Base-by-base conservation (phyloP, 1,284 basidiomycete species). In the Fomitopsis palustris region DNA sequence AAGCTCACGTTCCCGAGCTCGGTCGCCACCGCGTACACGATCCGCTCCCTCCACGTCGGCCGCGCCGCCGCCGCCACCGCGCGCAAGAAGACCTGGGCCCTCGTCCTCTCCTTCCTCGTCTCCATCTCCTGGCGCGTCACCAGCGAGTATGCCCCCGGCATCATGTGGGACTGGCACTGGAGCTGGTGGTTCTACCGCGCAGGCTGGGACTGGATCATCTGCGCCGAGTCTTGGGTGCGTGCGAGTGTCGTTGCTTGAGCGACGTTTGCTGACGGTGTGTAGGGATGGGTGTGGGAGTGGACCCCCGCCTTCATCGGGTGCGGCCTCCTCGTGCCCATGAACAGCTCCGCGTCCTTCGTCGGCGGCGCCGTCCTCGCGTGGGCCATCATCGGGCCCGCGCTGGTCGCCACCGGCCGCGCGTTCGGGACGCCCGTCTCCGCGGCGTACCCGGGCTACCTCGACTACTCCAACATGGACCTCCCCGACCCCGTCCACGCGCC, bases 1-100 rank as follows among this genome's bases (percentile, higher is more conserved):
- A 85, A 85, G 67, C 72, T 86, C 23, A 81, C 82, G 41, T 88
- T 88, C 76, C 86, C 85, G 1, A 83, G 84, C 3, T 82, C 83
- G 12, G 82, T 86, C 59, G 87, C 87, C 16, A 85, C 85, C 42
- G 87, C 85, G 21, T 84, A 80, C 65, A 85, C 84, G 19, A 86
- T 87, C 61, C 81, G 80, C 27, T 81, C 83, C 4, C 74, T 87
- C 19, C 87, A 88, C 66, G 76, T 78, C 31, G 78, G 80, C 8
- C 75, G 70, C 47, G 68, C 70, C 25, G 83, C 81, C 27, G 80
- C 81, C 2, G 69, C 72, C 17, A 76, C 72, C 14, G 83, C 83
- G 31, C 78, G 73, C 68, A 84, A 83, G 69, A 87, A 87, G 73
- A 78, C 83, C 1, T 72, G 79, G 53, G 78, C 76, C 6, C 75